Base-by-base conservation (phyloP, 1,139 yeast genomes). In the Casaregolazyma lundiana region DNA sequence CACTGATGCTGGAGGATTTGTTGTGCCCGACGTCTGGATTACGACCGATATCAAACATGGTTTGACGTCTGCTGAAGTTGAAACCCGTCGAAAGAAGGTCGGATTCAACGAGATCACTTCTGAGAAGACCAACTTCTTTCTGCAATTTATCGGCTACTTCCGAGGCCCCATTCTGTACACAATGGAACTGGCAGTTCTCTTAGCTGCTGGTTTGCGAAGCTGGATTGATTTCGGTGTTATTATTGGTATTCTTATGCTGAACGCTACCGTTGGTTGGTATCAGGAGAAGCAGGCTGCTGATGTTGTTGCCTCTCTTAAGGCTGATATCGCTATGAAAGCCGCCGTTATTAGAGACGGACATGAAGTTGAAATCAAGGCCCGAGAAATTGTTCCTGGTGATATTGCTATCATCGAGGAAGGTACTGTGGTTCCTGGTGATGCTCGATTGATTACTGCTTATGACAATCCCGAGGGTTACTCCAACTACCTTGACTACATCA, bases 371-470 rank as follows among this genome's bases (percentile, higher is more conserved):
- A 72, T 86, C 60, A 79, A 79, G 58, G 84, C 95, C 59, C 78
- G 78, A 63, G 95, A 86, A 67, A 79, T 86, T 67, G 96, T 86
- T 67, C 95, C 95, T 54, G 96, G 96, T 83, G 96, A 86, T 70
- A 82, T 86, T 60, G 77, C 88, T 65, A 86, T 86, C 72, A 76
- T 88, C 71, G 96, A 88, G 77, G 96, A 87, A 68, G 96, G 96
- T 83, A 76, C 84, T 63, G 95, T 87, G 64, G 84, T 88, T 63
- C 95, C 96, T 66, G 88, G 96, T 61, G 97, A 88, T 74, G 95
- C 95, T 76, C 81, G 95, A 72, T 73, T 88, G 63, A 87, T 88
- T 61, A 77, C 62, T 49, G 61, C 53, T 47, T 65, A 64, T 54
- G 67, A 62, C 50, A 71, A 72, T 64, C 68, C 68, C 41, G 63